Conservation (phyloP, 2,329 filamentous ascomycete species). For the Alternaria incomplexa region DNA sequence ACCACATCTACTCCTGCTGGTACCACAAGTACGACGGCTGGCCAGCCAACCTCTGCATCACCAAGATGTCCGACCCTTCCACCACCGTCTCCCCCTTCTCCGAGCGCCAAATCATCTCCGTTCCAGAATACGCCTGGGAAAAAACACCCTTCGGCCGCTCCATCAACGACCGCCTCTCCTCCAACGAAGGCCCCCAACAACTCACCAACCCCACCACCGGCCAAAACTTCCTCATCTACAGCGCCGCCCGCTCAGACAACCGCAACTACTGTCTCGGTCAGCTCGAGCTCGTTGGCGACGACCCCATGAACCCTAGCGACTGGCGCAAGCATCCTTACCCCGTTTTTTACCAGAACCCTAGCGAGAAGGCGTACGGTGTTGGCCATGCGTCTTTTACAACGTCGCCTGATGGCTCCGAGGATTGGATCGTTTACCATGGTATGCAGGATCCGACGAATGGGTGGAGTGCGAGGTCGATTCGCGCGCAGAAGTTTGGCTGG, state of each 20-base stretch:
- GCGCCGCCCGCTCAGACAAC: conserved; percentile 58
- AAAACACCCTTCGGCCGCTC: conserved; percentile 58
- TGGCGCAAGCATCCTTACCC: conserved; percentile 56
- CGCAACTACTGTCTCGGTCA: conserved; percentile 61
- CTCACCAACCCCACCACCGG: conserved; percentile 55
- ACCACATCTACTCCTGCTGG: conserved; percentile 52
- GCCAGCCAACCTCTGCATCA: conserved; percentile 61
- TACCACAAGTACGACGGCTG: conserved; percentile 55
- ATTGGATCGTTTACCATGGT: conserved; percentile 62
- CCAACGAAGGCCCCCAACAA: conserved; percentile 60
- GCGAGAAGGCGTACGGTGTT: conserved; percentile 55
- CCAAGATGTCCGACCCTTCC: conserved; percentile 57
- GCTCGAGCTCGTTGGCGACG: conserved; percentile 56
- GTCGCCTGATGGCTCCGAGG: conserved; percentile 55
- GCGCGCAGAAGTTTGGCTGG: conserved; percentile 58
- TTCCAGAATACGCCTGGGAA: conserved; percentile 58
- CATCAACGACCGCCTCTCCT: conserved; percentile 54
- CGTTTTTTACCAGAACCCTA: conserved; percentile 58
- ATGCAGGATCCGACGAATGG: conserved; percentile 57
- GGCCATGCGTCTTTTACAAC: conserved; percentile 60
- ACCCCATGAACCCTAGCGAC: conserved; percentile 57
- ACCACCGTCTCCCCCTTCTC: conserved; percentile 55
- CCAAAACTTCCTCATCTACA: conserved; percentile 58
- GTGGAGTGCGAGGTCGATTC: conserved; percentile 56
- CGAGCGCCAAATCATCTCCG: conserved; percentile 56